These are phyloP conservation scores for Xylariaceae sp. DNA, from an alignment of 2,329 filamentous ascomycete genomes.

Conservation along the genomic window DNA sequence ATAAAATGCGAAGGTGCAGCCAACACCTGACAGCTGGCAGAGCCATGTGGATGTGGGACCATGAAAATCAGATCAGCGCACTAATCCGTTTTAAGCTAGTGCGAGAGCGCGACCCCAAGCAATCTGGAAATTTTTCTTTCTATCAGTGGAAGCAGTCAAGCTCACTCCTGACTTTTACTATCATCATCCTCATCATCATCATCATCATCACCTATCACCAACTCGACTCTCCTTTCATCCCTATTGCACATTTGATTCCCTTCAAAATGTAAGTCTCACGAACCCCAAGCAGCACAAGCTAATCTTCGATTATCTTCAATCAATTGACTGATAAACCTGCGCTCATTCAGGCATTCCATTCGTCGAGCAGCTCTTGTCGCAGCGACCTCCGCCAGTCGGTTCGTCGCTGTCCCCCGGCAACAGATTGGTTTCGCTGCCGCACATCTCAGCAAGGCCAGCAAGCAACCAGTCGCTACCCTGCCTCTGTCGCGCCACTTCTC, in stretches of 20 bases:
- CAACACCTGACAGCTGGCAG: too few relatives aligned
- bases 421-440: slow-evolving; percentile 27
- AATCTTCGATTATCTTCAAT: background rate
- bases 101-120: too few relatives aligned
- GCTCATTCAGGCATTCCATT: slow-evolving; percentile 27
- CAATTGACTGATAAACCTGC: slow-evolving; percentile 13
- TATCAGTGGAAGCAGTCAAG: too few relatives aligned
- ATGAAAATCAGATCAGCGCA: too few relatives aligned
- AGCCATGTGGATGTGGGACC: too few relatives aligned
- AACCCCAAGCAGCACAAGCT: background rate
- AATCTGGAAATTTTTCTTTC: too few relatives aligned
- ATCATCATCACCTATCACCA: background rate
- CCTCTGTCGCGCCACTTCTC: slow-evolving; percentile 29
- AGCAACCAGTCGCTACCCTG: slow-evolving; percentile 18
- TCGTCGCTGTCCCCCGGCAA: slow-evolving; percentile 27
- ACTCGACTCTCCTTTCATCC: background rate
- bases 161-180: background rate
- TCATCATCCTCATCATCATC: slow-evolving; percentile 1
- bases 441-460: slow-evolving; percentile 25
- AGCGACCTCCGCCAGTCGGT: slow-evolving; percentile 26
- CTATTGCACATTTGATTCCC: background rate
- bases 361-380: slow-evolving; percentile 31
- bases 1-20: too few relatives aligned
- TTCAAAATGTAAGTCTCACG: slow-evolving; percentile 16
- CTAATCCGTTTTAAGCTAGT: too few relatives aligned